Evolutionary conservation across 23 red algal genomes (phyloP).

Genomic region (Agarophyton chilense): DNA sequence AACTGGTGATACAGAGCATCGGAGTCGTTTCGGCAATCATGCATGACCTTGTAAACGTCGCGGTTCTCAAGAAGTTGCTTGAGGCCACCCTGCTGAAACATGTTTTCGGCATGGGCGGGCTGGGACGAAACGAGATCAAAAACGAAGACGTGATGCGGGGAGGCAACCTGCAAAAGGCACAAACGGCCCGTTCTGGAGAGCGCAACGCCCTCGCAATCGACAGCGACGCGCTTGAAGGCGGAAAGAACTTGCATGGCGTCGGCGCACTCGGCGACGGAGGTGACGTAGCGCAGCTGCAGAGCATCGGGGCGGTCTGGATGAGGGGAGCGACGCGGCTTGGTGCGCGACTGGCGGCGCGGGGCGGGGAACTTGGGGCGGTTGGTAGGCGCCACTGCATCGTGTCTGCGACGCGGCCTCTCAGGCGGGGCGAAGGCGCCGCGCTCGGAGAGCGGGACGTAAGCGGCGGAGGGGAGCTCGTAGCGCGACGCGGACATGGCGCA

Average conservation of each 20-base stretch:
- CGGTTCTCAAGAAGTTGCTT: constrained; percentile 43
- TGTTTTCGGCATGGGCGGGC: background rate
- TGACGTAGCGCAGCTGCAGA: constrained; percentile 11
- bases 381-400: background rate
- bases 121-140: constrained; percentile 54
- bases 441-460: background rate
- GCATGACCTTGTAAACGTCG: constrained; percentile 65
- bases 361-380: background rate
- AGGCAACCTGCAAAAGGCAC: constrained; percentile 80
- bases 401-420: background rate
- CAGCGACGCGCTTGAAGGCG: constrained; percentile 48
- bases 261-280: constrained; percentile 11
- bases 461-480: background rate
- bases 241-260: constrained; percentile 37
- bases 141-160: constrained; percentile 47
- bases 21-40: constrained; percentile 89
- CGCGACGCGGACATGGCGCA: constrained; percentile 20
- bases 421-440: background rate
- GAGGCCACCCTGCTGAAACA: constrained; percentile 56
- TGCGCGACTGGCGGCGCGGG: background rate
- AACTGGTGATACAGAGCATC: constrained; percentile 81
- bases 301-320: background rate
- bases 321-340: background rate
- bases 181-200: constrained; percentile 73
- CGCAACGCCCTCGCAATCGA: constrained; percentile 86